Conservation (phyloP, 441 rosid species). For the Kokia cookei region DNA sequence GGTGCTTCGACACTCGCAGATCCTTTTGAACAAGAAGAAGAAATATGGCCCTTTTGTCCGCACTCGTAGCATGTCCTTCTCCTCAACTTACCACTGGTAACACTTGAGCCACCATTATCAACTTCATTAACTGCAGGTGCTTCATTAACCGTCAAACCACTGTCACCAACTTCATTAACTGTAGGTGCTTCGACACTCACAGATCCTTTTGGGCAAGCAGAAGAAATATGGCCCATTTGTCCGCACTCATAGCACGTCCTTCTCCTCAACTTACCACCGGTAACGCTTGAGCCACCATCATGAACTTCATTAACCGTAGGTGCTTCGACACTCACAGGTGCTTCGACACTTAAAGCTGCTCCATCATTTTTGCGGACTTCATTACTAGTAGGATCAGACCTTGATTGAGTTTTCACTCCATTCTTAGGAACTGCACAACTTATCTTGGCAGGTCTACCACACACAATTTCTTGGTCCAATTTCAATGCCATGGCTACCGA, state of each 20-base stretch:
- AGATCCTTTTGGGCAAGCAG: constrained; percentile 53
- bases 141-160: not conserved
- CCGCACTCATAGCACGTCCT: constrained; percentile 79
- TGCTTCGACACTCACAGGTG: not conserved
- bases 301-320: constrained; percentile 4
- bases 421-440: constrained; percentile 73
- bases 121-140: constrained; percentile 12
- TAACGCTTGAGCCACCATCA: constrained; percentile 10
- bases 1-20: constrained; percentile 5
- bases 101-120: constrained; percentile 11
- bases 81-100: constrained; percentile 53
- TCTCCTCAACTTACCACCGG: constrained; percentile 59
- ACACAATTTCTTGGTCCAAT: constrained; percentile 66
- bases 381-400: not conserved
- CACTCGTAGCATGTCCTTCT: constrained; percentile 78
- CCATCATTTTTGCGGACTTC: not conserved
- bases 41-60: constrained; percentile 74
- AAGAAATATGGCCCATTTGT: constrained; percentile 70
- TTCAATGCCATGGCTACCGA: constrained; percentile 64
- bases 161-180: too few relatives aligned
- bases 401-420: constrained; percentile 20
- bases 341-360: not conserved
- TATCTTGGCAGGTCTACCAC: constrained; percentile 80
- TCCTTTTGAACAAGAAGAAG: constrained; percentile 66
- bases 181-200: not conserved